Evolutionary conservation across 805 yeast species (phyloP).

Genomic region (Hanseniaspora singularis): DNA sequence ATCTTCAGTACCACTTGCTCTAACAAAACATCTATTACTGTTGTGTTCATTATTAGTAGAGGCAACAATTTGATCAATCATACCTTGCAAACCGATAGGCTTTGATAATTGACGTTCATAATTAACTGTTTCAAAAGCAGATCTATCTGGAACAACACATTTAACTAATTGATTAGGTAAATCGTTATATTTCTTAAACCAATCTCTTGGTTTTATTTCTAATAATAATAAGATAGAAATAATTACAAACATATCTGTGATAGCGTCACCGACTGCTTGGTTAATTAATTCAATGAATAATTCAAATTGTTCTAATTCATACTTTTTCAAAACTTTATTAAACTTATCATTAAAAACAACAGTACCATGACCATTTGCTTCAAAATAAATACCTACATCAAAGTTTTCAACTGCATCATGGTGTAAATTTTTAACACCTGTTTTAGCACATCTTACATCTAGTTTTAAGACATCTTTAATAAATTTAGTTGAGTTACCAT

Average conservation of each 20-base stretch:
- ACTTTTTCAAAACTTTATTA: constrained; percentile 30
- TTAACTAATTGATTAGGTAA: constrained; percentile 77
- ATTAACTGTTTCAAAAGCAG: constrained; percentile 67
- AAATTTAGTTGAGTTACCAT: constrained; percentile 77
- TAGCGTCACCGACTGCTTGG: constrained; percentile 97
- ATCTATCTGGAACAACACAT: constrained; percentile 73
- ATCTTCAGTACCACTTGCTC: constrained; percentile 97
- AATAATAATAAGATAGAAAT: constrained; percentile 49
- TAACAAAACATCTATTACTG: constrained; percentile 74
- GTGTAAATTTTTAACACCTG: constrained; percentile 94
- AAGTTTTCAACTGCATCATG: constrained; percentile 70
- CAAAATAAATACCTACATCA: constrained; percentile 90
- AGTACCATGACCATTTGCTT: constrained; percentile 99
- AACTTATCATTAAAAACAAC: constrained; percentile 61
- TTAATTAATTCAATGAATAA: constrained; percentile 64
- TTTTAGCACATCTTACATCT: constrained; percentile 81
- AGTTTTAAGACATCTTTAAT: constrained; percentile 47
- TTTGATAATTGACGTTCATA: constrained; percentile 73
- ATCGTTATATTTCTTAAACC: constrained; percentile 72
- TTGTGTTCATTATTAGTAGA: constrained; percentile 29
- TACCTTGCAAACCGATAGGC: constrained; percentile 65
- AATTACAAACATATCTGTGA: constrained; percentile 78
- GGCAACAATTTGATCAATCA: constrained; percentile 54
- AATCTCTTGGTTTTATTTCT: constrained; percentile 47
- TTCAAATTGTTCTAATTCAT: constrained; percentile 38